Evolutionary conservation across 495 filamentous ascomycete species (phyloP).

Genomic region (Aspergillus incahuasiensis): DNA sequence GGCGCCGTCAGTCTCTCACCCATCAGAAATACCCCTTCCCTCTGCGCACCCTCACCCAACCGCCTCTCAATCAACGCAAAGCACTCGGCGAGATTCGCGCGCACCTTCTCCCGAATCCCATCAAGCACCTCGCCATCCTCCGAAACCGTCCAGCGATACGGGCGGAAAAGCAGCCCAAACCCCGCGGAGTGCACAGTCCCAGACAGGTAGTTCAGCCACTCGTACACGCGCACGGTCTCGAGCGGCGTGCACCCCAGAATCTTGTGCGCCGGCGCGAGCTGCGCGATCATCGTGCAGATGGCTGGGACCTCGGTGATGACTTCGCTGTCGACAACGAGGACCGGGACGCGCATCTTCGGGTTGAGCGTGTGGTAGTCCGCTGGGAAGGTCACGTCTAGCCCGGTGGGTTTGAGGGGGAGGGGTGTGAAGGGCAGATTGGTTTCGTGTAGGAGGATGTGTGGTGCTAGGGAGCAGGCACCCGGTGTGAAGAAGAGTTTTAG

Average conservation of each 20-base stretch:
- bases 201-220: constrained; percentile 38
- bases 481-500: constrained; percentile 24
- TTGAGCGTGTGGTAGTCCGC: constrained; percentile 25
- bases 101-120: neutral
- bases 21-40: constrained; percentile 17
- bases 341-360: constrained; percentile 30
- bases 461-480: constrained; percentile 31
- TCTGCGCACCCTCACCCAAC: constrained; percentile 9
- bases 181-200: constrained; percentile 30
- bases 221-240: constrained; percentile 27
- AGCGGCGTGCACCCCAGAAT: constrained; percentile 25
- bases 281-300: constrained; percentile 13
- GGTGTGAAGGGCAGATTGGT: constrained; percentile 18
- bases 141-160: constrained; percentile 9
- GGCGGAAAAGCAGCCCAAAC: constrained; percentile 21
- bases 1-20: constrained; percentile 31
- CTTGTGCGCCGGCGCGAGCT: constrained; percentile 22
- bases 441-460: constrained; percentile 33
- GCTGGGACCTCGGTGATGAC: constrained; percentile 36
- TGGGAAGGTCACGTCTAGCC: neutral
- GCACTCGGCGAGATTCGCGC: too few species aligned
- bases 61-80: neutral
- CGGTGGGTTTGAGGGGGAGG: neutral
- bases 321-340: constrained; percentile 24
- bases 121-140: constrained; percentile 6